Base-by-base conservation (phyloP, 306 rosid genomes). In the Myrica gale region DNA sequence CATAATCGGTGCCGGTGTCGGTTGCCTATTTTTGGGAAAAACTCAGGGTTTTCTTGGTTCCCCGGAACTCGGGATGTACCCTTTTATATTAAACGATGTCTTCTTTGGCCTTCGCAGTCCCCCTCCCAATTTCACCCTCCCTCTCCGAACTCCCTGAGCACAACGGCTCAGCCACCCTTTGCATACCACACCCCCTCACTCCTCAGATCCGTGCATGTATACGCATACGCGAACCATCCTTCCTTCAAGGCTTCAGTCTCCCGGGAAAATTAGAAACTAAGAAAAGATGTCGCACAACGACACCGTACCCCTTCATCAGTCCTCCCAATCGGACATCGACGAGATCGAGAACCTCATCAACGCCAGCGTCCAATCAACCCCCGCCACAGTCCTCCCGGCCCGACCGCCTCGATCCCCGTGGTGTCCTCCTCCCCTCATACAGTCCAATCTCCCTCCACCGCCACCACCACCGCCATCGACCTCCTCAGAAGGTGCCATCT, bases 331-430 rank as follows among this genome's bases (percentile, higher is more conserved):
- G 19, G 97, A 96, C 87, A 96, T 96, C 57, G 99, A 96, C 82
- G 99, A 96, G 98, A 96, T 96, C 88, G 99, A 95, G 80, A 96
- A 89, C 46, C 99, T 96, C 48, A 96, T 96, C 79, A 69, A 89
- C 78, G 92, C 90, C 76, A 84, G 88, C 84, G 84, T 83, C 73
- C 87, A 86, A 71, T 78, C 93, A 2, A 81, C 87, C 46, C 85
- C 94, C 39, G 55, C 95, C 58, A 83, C 85, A 26, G 97, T 93
- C 45, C 97, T 83, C 17, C 85, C 97, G 0, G 98, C 99, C 2
- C 74, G 86, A 9, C 90, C 98, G 0, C 93, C 96, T 4, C 97
- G 23, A 95, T 95, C 68, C 97, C 99, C 0, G 63, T 21, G 32
- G 85, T 92, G 53, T 86, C 97, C 1, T 79, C 98, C 16, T 77